phyloP scores from a whole-genome alignment of 257 asterid genomes.

The Fraxinus anomala region DNA sequence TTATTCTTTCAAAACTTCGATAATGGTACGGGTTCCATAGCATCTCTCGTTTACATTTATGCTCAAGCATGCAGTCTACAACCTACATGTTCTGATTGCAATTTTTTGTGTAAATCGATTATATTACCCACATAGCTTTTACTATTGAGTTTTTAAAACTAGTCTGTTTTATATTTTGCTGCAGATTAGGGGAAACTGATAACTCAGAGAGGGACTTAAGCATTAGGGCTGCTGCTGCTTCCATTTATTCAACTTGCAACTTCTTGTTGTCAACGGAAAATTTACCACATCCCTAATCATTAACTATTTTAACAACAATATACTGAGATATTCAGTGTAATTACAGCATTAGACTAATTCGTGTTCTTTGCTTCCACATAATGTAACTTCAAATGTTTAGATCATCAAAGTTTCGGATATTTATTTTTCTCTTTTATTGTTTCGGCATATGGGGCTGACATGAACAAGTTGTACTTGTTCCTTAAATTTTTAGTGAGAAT shows the following conservation, averaged over 20 bases:
- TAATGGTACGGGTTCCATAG: neutral
- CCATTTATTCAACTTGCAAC: conserved; percentile 91
- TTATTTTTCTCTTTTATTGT: neutral
- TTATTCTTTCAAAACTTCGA: neutral
- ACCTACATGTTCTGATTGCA: neutral
- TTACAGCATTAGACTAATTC: conserved; percentile 2
- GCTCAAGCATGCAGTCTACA: neutral
- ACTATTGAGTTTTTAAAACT: neutral
- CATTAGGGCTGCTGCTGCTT: conserved; percentile 87
- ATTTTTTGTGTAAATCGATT: neutral
- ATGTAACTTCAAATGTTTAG: conserved; percentile 18
- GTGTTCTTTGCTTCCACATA: neutral
- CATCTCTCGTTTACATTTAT: no score
- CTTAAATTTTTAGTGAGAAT: neutral
- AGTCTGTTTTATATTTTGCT: conserved; percentile 5
- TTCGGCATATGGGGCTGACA: conserved; percentile 1
- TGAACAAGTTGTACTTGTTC: neutral
- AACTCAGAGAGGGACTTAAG: conserved; percentile 57
- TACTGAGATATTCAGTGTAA: conserved; percentile 16
- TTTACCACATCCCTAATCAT: conserved; percentile 46
- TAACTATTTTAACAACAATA: conserved; percentile 24
- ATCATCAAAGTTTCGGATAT: neutral
- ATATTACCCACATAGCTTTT: neutral
- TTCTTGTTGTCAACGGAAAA: conserved; percentile 62
- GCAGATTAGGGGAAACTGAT: conserved; percentile 54